A percentile compares a stretch with the other conserved stretches of the same genome.
phyloP scores from a whole-genome alignment of 2,329 filamentous ascomycete species.

The Scolecobasidium constrictum region DNA sequence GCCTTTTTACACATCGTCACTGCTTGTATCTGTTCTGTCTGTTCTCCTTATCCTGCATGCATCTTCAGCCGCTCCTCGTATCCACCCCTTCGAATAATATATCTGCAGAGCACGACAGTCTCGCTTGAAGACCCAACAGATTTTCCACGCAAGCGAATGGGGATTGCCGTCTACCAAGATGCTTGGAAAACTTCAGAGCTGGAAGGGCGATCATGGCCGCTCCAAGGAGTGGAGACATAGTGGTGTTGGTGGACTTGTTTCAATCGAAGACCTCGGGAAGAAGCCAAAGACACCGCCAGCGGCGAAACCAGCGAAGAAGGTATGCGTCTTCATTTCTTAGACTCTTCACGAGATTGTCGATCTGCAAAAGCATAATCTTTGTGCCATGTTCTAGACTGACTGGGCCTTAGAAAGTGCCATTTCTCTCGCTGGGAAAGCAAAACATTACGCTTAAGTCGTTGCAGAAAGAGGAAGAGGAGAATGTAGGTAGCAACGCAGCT shows the following conservation, averaged over 20 bases:
- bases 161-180: no score
- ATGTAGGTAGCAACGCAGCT: not conserved
- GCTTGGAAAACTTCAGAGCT: conserved; percentile 9
- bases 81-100: no score
- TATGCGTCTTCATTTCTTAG: conserved; percentile 1
- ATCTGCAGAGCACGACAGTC: no score
- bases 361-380: no score
- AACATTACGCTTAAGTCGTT: not conserved
- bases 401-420: not conserved
- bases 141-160: not conserved
- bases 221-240: not conserved
- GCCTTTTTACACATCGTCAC: no score
- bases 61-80: no score
- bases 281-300: not conserved
- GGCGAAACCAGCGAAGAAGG: not conserved
- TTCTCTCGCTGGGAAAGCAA: not conserved
- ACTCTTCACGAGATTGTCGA: no score
- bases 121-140: not conserved
- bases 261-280: conserved; percentile 4
- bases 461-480: not conserved
- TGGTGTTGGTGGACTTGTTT: conserved; percentile 3
- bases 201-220: conserved; percentile 1
- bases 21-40: no score
- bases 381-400: no score
- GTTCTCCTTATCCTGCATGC: no score